phyloP scores from a whole-genome alignment of 495 filamentous ascomycete species.

The Hypoxylon cercidicola region DNA sequence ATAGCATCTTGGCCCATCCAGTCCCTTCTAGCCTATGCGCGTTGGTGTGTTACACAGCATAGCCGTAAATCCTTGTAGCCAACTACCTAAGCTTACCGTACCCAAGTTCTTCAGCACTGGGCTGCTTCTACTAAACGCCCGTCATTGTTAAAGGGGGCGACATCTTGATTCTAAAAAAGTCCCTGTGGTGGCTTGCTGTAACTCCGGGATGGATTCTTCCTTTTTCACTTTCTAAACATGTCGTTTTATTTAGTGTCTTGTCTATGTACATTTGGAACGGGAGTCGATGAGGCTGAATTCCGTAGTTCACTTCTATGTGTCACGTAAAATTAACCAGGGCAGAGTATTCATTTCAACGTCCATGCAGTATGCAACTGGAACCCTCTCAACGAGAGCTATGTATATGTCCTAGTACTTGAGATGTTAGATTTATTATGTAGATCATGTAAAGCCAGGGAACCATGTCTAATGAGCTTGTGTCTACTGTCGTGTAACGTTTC shows the following conservation, averaged over 20 bases:
- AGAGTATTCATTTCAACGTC: not conserved
- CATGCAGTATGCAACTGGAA: not conserved
- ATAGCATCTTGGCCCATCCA: no score
- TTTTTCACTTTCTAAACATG: no score
- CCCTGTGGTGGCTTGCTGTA: not conserved
- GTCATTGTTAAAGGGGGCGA: no score
- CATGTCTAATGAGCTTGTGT: not conserved
- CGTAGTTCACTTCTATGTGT: no score
- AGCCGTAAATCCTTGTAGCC: not conserved
- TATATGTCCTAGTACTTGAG: not conserved
- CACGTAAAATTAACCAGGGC: no score
- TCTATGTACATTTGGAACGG: no score
- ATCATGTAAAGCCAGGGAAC: not conserved
- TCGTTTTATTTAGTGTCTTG: no score
- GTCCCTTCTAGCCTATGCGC: not conserved
- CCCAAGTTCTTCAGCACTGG: not conserved
- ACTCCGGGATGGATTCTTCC: no score
- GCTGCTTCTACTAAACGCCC: not conserved
- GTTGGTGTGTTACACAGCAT: not conserved
- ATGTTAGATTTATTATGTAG: constrained; percentile 11
- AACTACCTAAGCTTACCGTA: not conserved
- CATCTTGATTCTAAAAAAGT: not conserved
- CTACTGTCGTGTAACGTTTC: constrained; percentile 18
- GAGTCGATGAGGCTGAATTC: no score
- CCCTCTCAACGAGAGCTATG: not conserved